These are phyloP conservation scores for Deinandra increscens DNA, from an alignment of 129 eudicot genomes.

Conservation along the genomic window DNA sequence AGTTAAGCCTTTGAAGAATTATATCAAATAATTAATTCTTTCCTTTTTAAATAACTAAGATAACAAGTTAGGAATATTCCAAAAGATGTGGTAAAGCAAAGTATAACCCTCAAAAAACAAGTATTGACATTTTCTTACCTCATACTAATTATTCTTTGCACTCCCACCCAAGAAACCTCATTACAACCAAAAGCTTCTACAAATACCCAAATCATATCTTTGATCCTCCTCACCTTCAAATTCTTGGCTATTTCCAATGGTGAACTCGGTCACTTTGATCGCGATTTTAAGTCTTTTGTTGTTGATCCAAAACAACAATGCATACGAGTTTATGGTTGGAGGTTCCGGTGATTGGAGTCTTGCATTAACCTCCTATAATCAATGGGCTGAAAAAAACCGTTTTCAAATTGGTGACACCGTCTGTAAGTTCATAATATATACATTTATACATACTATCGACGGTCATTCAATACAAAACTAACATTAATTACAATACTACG, in stretches of 20 bases:
- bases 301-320: slow-evolving; percentile 45
- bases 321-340: slow-evolving; percentile 72
- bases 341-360: slow-evolving; percentile 67
- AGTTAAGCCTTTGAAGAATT: not conserved
- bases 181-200: slow-evolving; percentile 53
- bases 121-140: slow-evolving; percentile 29
- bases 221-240: not conserved
- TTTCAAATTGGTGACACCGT: slow-evolving; percentile 65
- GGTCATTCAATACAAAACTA: not conserved
- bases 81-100: slow-evolving; percentile 52
- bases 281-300: slow-evolving; percentile 46
- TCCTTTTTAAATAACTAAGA: slow-evolving; percentile 20
- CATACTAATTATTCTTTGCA: slow-evolving; percentile 58
- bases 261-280: slow-evolving; percentile 20
- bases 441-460: not conserved
- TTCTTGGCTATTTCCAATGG: slow-evolving; percentile 39
- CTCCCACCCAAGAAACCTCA: slow-evolving; percentile 46
- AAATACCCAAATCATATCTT: slow-evolving; percentile 47
- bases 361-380: slow-evolving; percentile 45
- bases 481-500: not conserved
- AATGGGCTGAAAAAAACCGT: slow-evolving; percentile 71
- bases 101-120: slow-evolving; percentile 42
- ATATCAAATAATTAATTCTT: not conserved
- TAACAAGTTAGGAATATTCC: slow-evolving; percentile 61
- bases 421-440: slow-evolving; percentile 37